Evolutionary conservation across 352 stramenopile species (phyloP).

Genomic region (Phytophthora europaea): DNA sequence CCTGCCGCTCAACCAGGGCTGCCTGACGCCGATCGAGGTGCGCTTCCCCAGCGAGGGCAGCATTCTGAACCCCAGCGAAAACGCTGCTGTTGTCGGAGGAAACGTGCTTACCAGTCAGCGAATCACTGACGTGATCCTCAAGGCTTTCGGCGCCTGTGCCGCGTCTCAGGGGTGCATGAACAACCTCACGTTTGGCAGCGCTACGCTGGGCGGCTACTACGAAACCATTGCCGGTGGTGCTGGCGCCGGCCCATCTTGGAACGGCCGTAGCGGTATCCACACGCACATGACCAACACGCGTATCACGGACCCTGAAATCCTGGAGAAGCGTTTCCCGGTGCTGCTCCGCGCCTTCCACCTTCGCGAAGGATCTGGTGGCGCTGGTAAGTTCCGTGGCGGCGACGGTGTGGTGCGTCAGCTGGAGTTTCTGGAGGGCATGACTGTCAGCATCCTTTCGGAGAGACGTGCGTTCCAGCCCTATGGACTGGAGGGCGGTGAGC

Average conservation of each 20-base stretch:
- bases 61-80: constrained; percentile 96
- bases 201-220: constrained; percentile 97
- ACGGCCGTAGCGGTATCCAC: constrained; percentile 97
- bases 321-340: constrained; percentile 97
- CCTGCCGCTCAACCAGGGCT: constrained; percentile 98
- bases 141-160: constrained; percentile 96
- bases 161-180: constrained; percentile 99
- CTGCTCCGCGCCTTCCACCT: constrained; percentile 90
- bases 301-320: constrained; percentile 99
- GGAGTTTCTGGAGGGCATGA: constrained; percentile 95
- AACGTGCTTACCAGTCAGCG: constrained; percentile 99
- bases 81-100: constrained; percentile 97
- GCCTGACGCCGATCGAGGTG: constrained; percentile 97
- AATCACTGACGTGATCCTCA: constrained; percentile 98
- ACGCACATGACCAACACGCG: constrained; percentile 99
- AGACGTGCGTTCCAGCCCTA: constrained; percentile 96
- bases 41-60: constrained; percentile 93
- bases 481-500: constrained; percentile 93
- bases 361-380: constrained; percentile 90
- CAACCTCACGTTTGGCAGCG: constrained; percentile 99
- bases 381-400: constrained; percentile 92
- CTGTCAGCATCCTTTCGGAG: constrained; percentile 98
- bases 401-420: constrained; percentile 97
- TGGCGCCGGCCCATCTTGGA: constrained; percentile 96
- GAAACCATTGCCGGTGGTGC: constrained; percentile 99